Evolutionary conservation across 768 basidiomycete species (phyloP), one percentile per base, ranked within the genome.

Genomic region (Naganishia vishniacii): DNA sequence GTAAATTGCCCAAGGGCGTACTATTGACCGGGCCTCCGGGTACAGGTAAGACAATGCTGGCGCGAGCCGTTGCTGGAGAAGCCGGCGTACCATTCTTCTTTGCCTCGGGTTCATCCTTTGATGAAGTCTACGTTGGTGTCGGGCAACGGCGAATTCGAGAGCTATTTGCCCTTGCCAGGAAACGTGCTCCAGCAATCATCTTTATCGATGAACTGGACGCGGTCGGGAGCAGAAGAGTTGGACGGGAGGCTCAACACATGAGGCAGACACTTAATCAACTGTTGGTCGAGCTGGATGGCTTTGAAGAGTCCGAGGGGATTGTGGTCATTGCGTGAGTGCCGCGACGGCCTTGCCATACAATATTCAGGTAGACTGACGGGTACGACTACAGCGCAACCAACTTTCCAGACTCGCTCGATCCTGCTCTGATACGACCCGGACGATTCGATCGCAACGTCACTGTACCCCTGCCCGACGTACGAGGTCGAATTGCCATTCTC

Each of bases 31-130:
- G 80, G 29, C 75, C 75, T 48, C 77, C 75, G 1, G 73, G 94
- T 67, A 98, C 95, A 16, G 95, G 95, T 74, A 99, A 99, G 81
- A 99, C 95, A 2, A 84, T 98, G 83, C 82, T 99, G n/a, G 95
- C 95, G 5, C 82, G 94, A 65, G 95, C 95, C 9, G 87, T 97
- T 6, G 95, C 95, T 2, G 95, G 95, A 48, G 95, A 99, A 80
- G 95, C 95, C 16, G 93, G 88, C 16, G 95, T 99, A 4, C 91
- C 92, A 0, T 99, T 99, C 81, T 86, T 97, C 77, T 95, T 93
- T 72, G 91, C 94, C 37, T 91, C 89, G 34, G 95, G 94, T 12
- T 90, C 90, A 56, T 92, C 95, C 72, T 98, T 98, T 68, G 94
- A 98, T 75, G 94, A 98, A 77, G 93, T 98, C 86, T 94, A 92